Conservation (phyloP, 345 rosid genomes). For the Nephelium lappaceum region DNA sequence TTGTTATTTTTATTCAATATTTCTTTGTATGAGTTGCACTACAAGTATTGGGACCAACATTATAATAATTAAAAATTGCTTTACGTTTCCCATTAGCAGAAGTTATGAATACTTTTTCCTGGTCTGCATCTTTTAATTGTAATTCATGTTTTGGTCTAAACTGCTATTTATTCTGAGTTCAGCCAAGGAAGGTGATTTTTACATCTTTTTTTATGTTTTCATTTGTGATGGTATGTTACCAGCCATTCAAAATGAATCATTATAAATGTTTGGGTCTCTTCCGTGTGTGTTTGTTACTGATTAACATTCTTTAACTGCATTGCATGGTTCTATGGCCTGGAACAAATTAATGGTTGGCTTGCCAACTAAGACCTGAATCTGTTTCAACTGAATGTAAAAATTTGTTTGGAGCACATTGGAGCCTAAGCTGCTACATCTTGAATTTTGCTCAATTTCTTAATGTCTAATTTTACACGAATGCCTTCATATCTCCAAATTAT, state of each 20-base stretch:
- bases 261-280: neutral
- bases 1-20: neutral
- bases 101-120: too few relatives aligned
- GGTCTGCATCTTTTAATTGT: too few relatives aligned
- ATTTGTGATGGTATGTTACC: neutral
- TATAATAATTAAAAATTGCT: neutral
- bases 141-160: neutral
- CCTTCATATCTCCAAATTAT: neutral
- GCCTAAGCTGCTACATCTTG: neutral
- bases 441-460: neutral
- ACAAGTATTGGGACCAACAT: neutral
- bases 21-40: neutral
- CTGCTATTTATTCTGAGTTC: neutral
- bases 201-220: neutral
- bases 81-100: neutral
- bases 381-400: neutral
- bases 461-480: neutral
- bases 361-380: neutral
- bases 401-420: neutral
- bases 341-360: neutral
- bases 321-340: too few relatives aligned
- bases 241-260: neutral
- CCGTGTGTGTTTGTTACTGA: neutral
- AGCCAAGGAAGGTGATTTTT: neutral
- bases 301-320: neutral